These are phyloP conservation scores for Entomortierella parvispora DNA, from an alignment of 192 early-diverging fungal species.

Conservation along the genomic window DNA sequence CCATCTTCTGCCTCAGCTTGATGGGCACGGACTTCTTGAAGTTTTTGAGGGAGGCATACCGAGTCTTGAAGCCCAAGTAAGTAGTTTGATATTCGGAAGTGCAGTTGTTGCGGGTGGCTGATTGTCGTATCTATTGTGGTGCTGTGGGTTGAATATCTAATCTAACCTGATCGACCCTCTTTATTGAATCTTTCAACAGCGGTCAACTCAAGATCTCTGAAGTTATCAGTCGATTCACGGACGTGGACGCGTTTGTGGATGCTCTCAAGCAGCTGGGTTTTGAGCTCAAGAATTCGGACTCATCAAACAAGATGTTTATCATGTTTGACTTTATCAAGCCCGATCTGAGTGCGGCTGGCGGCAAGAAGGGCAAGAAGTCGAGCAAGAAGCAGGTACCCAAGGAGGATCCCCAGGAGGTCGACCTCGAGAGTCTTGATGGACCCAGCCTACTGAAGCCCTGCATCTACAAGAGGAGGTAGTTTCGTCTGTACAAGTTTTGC, in stretches of 20 bases:
- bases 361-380: constrained; percentile 53
- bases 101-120: no score
- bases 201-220: constrained; percentile 95
- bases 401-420: constrained; percentile 40
- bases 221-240: constrained; percentile 89
- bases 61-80: constrained; percentile 83
- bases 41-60: constrained; percentile 89
- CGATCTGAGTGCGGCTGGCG: constrained; percentile 15
- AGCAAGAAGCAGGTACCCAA: constrained; percentile 57
- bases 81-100: constrained; percentile 14
- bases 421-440: constrained; percentile 47
- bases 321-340: constrained; percentile 85
- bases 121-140: constrained; percentile 6
- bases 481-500: not conserved
- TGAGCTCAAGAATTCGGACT: constrained; percentile 72
- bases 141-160: not conserved
- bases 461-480: constrained; percentile 67
- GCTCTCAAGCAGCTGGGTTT: constrained; percentile 83
- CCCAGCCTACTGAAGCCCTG: constrained; percentile 66
- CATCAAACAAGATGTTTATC: constrained; percentile 95
- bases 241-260: constrained; percentile 79
- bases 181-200: constrained; percentile 43
- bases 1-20: constrained; percentile 91
- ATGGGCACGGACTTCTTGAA: constrained; percentile 97
- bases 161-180: not conserved